phyloP scores from a whole-genome alignment of 2,329 filamentous ascomycete species.

The Cladophialophora chaetospira region DNA sequence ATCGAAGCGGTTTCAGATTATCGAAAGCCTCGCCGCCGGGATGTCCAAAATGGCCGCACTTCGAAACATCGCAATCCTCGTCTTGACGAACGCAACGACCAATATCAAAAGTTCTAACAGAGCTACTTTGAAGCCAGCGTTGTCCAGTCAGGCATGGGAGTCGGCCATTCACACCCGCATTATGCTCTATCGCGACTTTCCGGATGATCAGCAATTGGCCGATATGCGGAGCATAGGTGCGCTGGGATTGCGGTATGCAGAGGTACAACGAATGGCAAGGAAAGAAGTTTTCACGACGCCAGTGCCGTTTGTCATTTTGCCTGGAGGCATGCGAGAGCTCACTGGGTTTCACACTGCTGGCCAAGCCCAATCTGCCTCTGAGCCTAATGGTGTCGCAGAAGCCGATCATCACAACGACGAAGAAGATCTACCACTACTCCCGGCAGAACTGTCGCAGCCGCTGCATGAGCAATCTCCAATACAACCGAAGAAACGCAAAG shows the following conservation, averaged over 20 bases:
- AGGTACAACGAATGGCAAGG: constrained; percentile 67
- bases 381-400: constrained; percentile 12
- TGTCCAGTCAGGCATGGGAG: constrained; percentile 80
- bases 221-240: constrained; percentile 35
- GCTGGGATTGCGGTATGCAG: constrained; percentile 57
- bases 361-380: constrained; percentile 5
- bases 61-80: constrained; percentile 70
- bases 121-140: constrained; percentile 72
- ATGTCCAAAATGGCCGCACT: constrained; percentile 73
- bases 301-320: constrained; percentile 44
- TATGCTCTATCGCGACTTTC: constrained; percentile 78
- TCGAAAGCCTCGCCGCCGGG: constrained; percentile 63
- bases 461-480: constrained; percentile 17
- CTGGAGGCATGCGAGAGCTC: constrained; percentile 30
- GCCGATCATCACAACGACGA: constrained; percentile 12
- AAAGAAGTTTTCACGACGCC: constrained; percentile 42
- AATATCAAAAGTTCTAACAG: constrained; percentile 66
- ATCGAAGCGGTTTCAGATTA: constrained; percentile 51
- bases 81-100: constrained; percentile 81
- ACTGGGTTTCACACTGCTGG: not conserved
- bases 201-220: constrained; percentile 47
- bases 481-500: constrained; percentile 43
- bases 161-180: constrained; percentile 71
- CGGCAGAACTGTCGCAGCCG: constrained; percentile 23
- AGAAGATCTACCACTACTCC: constrained; percentile 18